phyloP scores from a whole-genome alignment of 2,329 filamentous ascomycete species.

The Beauveria sp. region DNA sequence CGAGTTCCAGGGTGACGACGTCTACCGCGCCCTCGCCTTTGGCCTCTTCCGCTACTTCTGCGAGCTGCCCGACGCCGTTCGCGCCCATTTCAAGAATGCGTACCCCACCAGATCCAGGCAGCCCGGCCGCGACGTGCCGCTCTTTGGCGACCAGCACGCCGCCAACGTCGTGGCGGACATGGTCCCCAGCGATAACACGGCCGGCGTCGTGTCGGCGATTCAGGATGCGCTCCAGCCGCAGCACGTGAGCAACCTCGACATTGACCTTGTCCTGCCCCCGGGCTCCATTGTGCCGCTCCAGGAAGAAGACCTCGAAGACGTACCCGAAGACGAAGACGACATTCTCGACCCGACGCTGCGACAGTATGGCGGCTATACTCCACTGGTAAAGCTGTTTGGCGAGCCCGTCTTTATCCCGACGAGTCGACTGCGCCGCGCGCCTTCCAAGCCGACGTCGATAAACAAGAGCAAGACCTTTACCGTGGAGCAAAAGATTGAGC shows the following conservation, averaged over 20 bases:
- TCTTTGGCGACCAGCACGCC: slow-evolving; percentile 89
- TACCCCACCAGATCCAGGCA: slow-evolving; percentile 41
- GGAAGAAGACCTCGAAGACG: slow-evolving; percentile 50
- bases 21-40: slow-evolving; percentile 85
- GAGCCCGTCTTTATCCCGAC: slow-evolving; percentile 83
- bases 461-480: slow-evolving; percentile 72
- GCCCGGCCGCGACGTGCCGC: slow-evolving; percentile 55
- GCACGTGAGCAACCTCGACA: slow-evolving; percentile 74
- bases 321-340: slow-evolving; percentile 57
- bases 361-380: slow-evolving; percentile 71
- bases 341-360: slow-evolving; percentile 55
- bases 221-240: slow-evolving; percentile 72
- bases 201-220: slow-evolving; percentile 65
- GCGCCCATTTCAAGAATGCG: slow-evolving; percentile 56
- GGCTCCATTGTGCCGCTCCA: slow-evolving; percentile 64
- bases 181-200: slow-evolving; percentile 69
- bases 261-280: slow-evolving; percentile 83
- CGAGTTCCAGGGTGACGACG: slow-evolving; percentile 91
- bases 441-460: slow-evolving; percentile 75
- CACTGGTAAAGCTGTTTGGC: slow-evolving; percentile 71
- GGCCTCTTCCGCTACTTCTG: slow-evolving; percentile 90
- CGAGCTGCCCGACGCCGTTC: slow-evolving; percentile 73
- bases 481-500: slow-evolving; percentile 71
- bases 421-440: slow-evolving; percentile 72
- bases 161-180: slow-evolving; percentile 83